Evolutionary conservation across 306 rosid species (phyloP).

Genomic region (Cicer arietinum): DNA sequence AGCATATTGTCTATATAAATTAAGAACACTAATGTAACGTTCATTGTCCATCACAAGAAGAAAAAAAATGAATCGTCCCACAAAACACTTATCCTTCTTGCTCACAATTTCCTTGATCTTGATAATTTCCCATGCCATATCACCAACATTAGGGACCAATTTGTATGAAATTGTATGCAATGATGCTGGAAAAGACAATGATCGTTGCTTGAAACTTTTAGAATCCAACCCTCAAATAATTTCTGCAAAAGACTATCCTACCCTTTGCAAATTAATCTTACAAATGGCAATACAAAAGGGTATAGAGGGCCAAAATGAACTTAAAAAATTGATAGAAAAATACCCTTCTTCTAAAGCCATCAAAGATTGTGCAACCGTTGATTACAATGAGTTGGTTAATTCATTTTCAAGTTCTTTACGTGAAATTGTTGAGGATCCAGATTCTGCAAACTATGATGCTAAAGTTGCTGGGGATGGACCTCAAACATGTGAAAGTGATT

Average conservation of each 20-base stretch:
- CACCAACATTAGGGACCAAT: not conserved
- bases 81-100: not conserved
- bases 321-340: not conserved
- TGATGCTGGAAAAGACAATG: not conserved
- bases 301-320: not conserved
- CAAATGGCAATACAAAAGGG: not conserved
- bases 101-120: not conserved
- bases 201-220: not conserved
- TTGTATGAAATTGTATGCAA: slow-evolving; percentile 11
- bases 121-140: not conserved
- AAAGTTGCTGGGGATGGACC: not conserved
- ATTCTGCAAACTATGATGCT: not conserved
- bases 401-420: not conserved
- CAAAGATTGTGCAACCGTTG: not conserved
- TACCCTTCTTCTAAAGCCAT: not conserved
- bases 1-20: not conserved
- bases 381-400: not conserved
- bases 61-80: not conserved
- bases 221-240: not conserved
- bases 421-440: not conserved
- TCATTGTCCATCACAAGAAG: not conserved
- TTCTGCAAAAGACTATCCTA: not conserved
- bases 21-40: not conserved
- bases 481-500: not conserved
- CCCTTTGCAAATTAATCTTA: not conserved